These are phyloP conservation scores for Sideroxylon spinosum DNA, from an alignment of 179 eudicot species.

Conservation along the genomic window DNA sequence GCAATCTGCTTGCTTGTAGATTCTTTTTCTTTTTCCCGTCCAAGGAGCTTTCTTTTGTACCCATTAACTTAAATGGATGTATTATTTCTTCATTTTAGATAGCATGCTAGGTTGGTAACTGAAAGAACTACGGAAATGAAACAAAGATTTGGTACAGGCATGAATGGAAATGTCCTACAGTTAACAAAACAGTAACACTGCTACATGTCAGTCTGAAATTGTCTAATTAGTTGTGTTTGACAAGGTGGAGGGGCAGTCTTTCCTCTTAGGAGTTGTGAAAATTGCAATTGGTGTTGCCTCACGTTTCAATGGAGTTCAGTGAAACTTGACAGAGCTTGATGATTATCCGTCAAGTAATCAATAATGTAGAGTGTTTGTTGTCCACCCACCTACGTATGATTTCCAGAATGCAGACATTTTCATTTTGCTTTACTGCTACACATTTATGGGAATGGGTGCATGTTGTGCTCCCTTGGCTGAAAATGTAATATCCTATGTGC, in stretches of 20 bases:
- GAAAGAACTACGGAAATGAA: constrained; percentile 3
- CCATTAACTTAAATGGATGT: background rate
- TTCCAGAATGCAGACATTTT: background rate
- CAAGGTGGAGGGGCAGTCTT: background rate
- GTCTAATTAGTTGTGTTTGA: constrained; percentile 3
- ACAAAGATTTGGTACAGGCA: background rate
- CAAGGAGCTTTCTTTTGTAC: background rate
- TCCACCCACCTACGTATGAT: background rate
- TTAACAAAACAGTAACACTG: background rate
- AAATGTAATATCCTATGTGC: background rate
- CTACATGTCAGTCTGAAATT: background rate
- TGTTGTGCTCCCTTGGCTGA: background rate
- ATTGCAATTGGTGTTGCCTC: background rate
- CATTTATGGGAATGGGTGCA: background rate
- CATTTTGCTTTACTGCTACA: background rate
- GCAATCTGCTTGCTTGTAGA: background rate
- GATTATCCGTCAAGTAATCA: background rate
- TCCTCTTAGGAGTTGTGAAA: background rate
- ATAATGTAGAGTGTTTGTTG: background rate
- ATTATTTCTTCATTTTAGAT: background rate
- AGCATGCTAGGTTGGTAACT: background rate
- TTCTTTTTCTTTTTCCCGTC: background rate
- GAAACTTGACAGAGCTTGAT: background rate
- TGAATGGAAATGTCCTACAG: background rate
- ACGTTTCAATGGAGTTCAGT: background rate